These are phyloP conservation scores for Tetrahymena thermophila DNA, from an alignment of 73 alveolate species.

Conservation along the genomic window DNA sequence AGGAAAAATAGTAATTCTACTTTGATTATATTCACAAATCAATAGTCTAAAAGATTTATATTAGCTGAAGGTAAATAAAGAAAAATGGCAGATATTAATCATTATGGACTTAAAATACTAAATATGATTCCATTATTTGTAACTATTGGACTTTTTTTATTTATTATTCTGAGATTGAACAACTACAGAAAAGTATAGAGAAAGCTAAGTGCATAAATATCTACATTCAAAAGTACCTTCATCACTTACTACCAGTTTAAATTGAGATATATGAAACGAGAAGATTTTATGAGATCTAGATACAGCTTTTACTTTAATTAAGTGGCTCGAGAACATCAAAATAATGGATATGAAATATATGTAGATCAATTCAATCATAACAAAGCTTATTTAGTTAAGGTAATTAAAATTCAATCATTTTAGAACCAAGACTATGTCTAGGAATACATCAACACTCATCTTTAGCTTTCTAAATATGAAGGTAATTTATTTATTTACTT, in stretches of 20 bases:
- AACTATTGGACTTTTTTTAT: neutral
- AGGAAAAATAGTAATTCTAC: neutral
- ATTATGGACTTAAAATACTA: neutral
- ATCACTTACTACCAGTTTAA: neutral
- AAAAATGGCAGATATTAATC: neutral
- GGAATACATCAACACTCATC: neutral
- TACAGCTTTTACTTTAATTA: neutral
- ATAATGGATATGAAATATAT: neutral
- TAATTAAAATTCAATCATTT: neutral
- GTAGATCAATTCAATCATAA: neutral
- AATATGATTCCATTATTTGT: neutral
- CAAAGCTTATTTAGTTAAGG: neutral
- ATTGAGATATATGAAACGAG: neutral
- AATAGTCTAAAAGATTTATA: neutral
- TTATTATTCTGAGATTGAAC: neutral
- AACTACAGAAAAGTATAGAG: neutral
- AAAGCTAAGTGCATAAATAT: neutral
- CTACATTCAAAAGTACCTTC: neutral
- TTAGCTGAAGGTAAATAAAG: neutral
- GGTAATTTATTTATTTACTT: neutral
- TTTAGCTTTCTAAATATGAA: neutral
- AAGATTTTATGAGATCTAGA: neutral
- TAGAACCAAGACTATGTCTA: neutral
- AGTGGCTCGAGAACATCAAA: neutral
- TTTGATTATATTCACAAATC: neutral